A percentile compares a stretch with the other conserved stretches of the same genome.
Conservation (phyloP, 2,329 filamentous ascomycete species). For the Plectosphaerella sp. region DNA sequence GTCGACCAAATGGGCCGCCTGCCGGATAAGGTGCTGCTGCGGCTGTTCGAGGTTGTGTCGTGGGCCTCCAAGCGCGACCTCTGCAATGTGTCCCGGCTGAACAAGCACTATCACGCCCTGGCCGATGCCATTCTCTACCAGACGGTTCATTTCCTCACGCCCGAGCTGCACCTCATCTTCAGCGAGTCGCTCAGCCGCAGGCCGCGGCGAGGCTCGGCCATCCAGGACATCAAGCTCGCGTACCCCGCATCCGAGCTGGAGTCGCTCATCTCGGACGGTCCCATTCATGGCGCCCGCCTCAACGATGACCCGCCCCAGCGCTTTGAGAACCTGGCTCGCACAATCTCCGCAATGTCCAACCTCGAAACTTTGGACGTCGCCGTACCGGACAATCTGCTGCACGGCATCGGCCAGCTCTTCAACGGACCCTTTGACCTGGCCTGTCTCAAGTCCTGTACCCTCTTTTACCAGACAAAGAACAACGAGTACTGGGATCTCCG, state of each 20-base stretch:
- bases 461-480: slow-evolving; percentile 41
- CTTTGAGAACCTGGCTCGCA: slow-evolving; percentile 39
- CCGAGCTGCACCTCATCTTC: slow-evolving; percentile 43
- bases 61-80: slow-evolving; percentile 30
- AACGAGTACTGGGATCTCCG: slow-evolving; percentile 45
- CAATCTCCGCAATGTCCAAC: slow-evolving; percentile 45
- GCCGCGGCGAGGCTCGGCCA: slow-evolving; percentile 41
- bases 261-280: slow-evolving; percentile 32
- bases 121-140: slow-evolving; percentile 44
- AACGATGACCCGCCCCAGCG: slow-evolving; percentile 19
- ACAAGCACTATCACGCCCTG: slow-evolving; percentile 34
- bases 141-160: slow-evolving; percentile 39
- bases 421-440: slow-evolving; percentile 47
- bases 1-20: slow-evolving; percentile 13
- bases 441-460: slow-evolving; percentile 38
- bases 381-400: slow-evolving; percentile 36
- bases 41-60: slow-evolving; percentile 32
- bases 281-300: slow-evolving; percentile 25
- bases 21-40: slow-evolving; percentile 33
- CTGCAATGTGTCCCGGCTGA: slow-evolving; percentile 37
- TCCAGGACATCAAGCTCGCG: slow-evolving; percentile 38
- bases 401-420: slow-evolving; percentile 43
- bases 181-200: slow-evolving; percentile 40
- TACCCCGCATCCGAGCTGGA: slow-evolving; percentile 39
- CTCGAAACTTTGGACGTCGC: slow-evolving; percentile 40